Evolutionary conservation across 2,329 filamentous ascomycete species (phyloP), one percentile per base, ranked within the genome.

Genomic region (Phoma sp.): DNA sequence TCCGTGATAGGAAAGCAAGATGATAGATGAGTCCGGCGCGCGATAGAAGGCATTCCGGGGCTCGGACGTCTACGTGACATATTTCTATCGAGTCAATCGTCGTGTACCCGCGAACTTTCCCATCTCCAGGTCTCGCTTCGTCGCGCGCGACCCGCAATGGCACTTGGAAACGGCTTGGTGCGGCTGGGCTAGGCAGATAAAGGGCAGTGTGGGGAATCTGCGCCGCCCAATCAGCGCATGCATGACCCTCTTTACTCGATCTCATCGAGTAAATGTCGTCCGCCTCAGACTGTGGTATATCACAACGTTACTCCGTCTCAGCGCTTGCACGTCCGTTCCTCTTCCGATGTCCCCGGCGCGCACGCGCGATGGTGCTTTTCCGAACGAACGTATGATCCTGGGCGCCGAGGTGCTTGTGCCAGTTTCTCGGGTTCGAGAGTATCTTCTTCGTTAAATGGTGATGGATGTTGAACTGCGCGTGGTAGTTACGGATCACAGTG

Each of bases 231-330:
- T 67, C 43, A 67, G 47, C 35, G 38, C 25, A 33, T 41, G 33
- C 42, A 52, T 8, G 51, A 43, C 40, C 51, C 47, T 42, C 33
- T 59, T 69, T 67, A 68, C 66, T 67, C 67, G 59, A 68, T 69
- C 43, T 10, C 36, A 68, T 69, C 62, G 64, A 67, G 64, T 69
- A 69, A 69, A 58, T 41, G 18, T 14, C 41, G 49, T 33, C 54
- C 41, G 51, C 46, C 38, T 30, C 46, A 46, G 18, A 18, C 18
- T 18, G 18, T 18, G 18, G 18, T 60, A 61, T 61, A 61, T 61
- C 57, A 57, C 48, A 37, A n/a, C 38, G 18, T 33, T 51, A 40
- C 32, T 48, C 38, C 47, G 51, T 41, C 42, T 44, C 54, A 27
- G 39, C 50, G 33, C 40, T 42, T 22, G 48, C 48, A 41, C 33